phyloP scores from a whole-genome alignment of 139 green algal species.

The Protoeuglena noctilucae region DNA sequence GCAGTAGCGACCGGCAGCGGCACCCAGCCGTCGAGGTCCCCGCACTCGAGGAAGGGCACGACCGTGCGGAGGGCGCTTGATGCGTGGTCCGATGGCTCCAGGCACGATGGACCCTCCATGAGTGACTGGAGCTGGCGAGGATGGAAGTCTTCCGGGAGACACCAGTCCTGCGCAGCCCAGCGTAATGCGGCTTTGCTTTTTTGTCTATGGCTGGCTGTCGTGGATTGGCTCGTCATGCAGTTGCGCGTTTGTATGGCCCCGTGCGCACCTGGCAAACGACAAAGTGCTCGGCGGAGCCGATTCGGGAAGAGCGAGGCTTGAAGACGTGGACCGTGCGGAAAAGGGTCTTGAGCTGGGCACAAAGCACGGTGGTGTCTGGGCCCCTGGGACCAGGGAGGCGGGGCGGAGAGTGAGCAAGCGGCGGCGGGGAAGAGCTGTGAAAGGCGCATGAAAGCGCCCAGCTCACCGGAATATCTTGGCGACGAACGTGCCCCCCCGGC shows the following conservation, averaged over 20 bases:
- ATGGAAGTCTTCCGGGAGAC: conserved; percentile 40
- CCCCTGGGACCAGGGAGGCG: conserved; percentile 19
- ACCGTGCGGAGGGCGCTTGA: conserved; percentile 9
- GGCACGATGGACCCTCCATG: conserved; percentile 18
- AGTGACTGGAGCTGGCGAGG: conserved; percentile 27
- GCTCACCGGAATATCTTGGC: conserved; percentile 79
- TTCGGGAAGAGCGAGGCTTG: conserved; percentile 85
- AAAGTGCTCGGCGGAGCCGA: conserved; percentile 89
- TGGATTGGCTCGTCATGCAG: neutral
- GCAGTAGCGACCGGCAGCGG: conserved; percentile 70
- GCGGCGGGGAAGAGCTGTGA: too few relatives aligned
- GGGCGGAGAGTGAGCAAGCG: too few relatives aligned
- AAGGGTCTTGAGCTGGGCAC: conserved; percentile 65
- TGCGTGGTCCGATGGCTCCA: neutral
- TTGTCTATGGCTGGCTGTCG: too few relatives aligned
- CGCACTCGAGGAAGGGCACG: conserved; percentile 87
- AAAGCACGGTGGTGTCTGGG: conserved; percentile 77
- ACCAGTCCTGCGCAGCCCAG: neutral
- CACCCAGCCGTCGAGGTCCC: conserved; percentile 80
- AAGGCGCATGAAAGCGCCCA: too few relatives aligned
- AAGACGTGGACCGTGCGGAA: conserved; percentile 79
- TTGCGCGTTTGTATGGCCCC: conserved; percentile 21
- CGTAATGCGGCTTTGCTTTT: neutral
- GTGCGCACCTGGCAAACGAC: conserved; percentile 76
- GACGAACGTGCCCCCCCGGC: conserved; percentile 73